phyloP scores from a whole-genome alignment of 2,329 filamentous ascomycete genomes.

The Xylariaceae sp. region DNA sequence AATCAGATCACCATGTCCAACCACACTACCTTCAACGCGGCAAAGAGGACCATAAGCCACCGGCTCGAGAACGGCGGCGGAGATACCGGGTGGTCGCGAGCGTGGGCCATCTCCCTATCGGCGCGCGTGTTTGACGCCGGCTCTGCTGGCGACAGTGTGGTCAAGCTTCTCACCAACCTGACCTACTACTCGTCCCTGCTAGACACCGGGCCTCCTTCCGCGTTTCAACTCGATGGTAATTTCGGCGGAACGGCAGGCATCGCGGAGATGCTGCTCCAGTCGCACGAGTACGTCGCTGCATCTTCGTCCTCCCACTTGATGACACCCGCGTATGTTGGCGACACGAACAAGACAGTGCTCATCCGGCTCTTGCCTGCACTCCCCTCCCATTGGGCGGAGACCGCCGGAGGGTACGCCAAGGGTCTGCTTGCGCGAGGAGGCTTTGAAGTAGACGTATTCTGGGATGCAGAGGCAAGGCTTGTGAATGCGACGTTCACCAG shows the following conservation, averaged over 20 bases:
- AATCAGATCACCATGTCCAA: conserved; percentile 1
- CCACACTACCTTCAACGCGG: not conserved
- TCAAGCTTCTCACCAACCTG: not conserved
- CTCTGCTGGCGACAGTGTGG: not conserved
- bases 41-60: not conserved
- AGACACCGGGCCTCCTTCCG: not conserved
- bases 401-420: not conserved
- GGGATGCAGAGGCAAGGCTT: not conserved
- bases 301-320: not conserved
- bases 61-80: not conserved
- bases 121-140: conserved; percentile 1
- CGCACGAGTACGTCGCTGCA: conserved; percentile 1
- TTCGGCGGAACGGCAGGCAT: conserved; percentile 3
- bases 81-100: conserved; percentile 2
- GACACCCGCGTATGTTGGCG: not conserved
- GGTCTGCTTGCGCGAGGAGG: conserved; percentile 2
- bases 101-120: conserved; percentile 1
- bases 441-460: conserved; percentile 3
- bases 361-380: conserved; percentile 1
- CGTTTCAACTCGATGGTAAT: conserved; percentile 5
- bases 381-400: not conserved
- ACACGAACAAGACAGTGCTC: not conserved
- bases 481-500: conserved; percentile 1
- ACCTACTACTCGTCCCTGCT: not conserved
- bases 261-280: conserved; percentile 4